Evolutionary conservation across 1,139 yeast genomes (phyloP).

Genomic region (Diutina scorzettiae): DNA sequence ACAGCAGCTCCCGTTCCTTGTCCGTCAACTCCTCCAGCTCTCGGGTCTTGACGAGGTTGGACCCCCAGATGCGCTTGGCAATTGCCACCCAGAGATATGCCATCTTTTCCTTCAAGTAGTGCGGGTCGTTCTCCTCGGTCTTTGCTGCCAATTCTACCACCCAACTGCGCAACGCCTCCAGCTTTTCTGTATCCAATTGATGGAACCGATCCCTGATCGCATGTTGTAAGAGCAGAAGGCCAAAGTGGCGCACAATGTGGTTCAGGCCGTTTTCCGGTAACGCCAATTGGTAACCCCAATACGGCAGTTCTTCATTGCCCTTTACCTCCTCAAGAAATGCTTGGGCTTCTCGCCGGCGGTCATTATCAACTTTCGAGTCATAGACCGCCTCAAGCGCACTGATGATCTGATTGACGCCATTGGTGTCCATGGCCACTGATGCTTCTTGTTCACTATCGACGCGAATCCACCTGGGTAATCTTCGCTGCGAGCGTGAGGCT

Average conservation of each 20-base stretch:
- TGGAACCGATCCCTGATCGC: slow-evolving; percentile 46
- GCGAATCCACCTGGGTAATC: neutral
- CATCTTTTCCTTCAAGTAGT: slow-evolving; percentile 78
- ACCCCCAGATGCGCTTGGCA: slow-evolving; percentile 92
- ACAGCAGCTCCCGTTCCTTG: slow-evolving; percentile 51
- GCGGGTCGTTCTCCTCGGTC: slow-evolving; percentile 61
- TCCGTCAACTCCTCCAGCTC: slow-evolving; percentile 14
- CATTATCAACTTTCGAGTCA: slow-evolving; percentile 56
- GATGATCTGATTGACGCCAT: slow-evolving; percentile 57
- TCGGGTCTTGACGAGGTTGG: slow-evolving; percentile 22
- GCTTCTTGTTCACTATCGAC: neutral
- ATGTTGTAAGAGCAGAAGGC: slow-evolving; percentile 66
- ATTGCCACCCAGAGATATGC: slow-evolving; percentile 87
- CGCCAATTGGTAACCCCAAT: slow-evolving; percentile 87
- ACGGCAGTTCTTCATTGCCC: slow-evolving; percentile 71
- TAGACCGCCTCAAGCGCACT: slow-evolving; percentile 73
- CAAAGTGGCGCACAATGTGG: slow-evolving; percentile 79
- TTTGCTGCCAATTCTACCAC: slow-evolving; percentile 62
- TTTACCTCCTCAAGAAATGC: slow-evolving; percentile 66
- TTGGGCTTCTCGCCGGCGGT: slow-evolving; percentile 57
- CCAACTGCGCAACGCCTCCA: slow-evolving; percentile 70
- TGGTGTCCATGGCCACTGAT: slow-evolving; percentile 55
- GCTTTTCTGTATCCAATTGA: slow-evolving; percentile 50
- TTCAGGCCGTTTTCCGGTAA: slow-evolving; percentile 46
- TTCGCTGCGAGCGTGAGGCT: slow-evolving; percentile 1